Percentiles rank a stretch among this genome's conserved stretches.
These are phyloP conservation scores for Neurospora terricola DNA, from an alignment of 495 filamentous ascomycete genomes.

Conservation along the genomic window DNA sequence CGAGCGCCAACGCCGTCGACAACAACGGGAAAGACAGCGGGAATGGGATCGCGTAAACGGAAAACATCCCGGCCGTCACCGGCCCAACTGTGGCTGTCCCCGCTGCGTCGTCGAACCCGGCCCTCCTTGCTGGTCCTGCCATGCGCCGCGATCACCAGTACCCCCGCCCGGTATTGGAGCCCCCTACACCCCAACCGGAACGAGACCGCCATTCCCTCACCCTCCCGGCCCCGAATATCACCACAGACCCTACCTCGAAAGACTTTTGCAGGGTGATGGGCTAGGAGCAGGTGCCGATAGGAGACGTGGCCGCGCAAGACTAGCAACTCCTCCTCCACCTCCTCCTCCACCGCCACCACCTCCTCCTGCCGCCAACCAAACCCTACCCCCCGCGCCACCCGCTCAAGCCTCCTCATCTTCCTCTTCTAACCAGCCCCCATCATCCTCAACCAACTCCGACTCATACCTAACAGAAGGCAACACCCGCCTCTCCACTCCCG, in stretches of 20 bases:
- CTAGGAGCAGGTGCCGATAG: not conserved
- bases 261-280: not conserved
- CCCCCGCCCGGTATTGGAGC: slow-evolving; percentile 16
- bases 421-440: not conserved
- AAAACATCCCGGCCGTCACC: slow-evolving; percentile 32
- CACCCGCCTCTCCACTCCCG: slow-evolving; percentile 23
- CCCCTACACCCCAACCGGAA: slow-evolving; percentile 2
- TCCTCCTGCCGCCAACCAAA: not conserved
- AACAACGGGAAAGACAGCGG: slow-evolving; percentile 24
- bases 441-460: not conserved
- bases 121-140: slow-evolving; percentile 36
- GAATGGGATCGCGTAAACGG: slow-evolving; percentile 27
- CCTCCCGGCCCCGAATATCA: slow-evolving; percentile 5
- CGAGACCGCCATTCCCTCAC: slow-evolving; percentile 2
- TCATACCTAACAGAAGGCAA: slow-evolving; percentile 2
- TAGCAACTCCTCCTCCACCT: not conserved
- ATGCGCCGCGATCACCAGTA: slow-evolving; percentile 27
- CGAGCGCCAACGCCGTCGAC: slow-evolving; percentile 24
- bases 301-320: not conserved
- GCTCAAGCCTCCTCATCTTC: not conserved
- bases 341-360: slow-evolving; percentile 3
- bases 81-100: slow-evolving; percentile 32
- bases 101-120: slow-evolving; percentile 25
- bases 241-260: slow-evolving; percentile 4
- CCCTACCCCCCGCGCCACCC: not conserved